These are phyloP conservation scores for Chlorella sp. DNA, from an alignment of 139 green algal species.

Conservation along the genomic window DNA sequence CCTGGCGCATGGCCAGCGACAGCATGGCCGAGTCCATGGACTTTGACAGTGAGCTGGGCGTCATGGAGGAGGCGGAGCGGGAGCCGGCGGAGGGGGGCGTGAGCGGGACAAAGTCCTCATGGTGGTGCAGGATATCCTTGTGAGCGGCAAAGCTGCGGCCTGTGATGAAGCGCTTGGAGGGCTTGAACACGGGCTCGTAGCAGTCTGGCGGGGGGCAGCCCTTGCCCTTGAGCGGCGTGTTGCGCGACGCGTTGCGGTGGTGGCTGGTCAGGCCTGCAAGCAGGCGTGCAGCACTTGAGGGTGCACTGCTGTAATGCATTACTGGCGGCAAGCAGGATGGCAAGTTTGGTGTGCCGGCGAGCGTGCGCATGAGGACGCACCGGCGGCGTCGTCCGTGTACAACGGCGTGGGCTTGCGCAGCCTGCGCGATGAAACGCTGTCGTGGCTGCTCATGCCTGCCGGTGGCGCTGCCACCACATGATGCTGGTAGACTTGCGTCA, in stretches of 20 bases:
- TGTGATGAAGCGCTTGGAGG: constrained; percentile 10
- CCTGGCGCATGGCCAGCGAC: background rate
- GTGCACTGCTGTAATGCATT: background rate
- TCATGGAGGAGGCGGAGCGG: too few relatives aligned
- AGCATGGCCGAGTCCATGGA: background rate
- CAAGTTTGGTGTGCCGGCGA: too few relatives aligned
- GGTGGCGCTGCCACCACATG: too few relatives aligned
- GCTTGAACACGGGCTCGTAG: constrained; percentile 1
- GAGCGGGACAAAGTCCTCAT: too few relatives aligned
- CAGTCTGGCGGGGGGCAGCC: constrained; percentile 11
- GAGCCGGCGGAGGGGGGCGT: too few relatives aligned
- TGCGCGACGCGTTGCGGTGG: constrained; percentile 8
- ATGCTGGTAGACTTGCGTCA: too few relatives aligned
- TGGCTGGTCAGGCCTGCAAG: constrained; percentile 7
- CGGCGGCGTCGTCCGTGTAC: constrained; percentile 5
- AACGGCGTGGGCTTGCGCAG: background rate
- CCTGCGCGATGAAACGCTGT: too few relatives aligned
- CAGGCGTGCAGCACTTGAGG: background rate
- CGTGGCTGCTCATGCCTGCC: too few relatives aligned
- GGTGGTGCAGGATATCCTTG: background rate
- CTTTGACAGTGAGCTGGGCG: background rate
- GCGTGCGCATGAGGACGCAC: too few relatives aligned
- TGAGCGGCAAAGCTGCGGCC: background rate
- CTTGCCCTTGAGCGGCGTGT: constrained; percentile 19
- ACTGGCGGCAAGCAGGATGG: background rate